A percentile compares a stretch with the other conserved stretches of the same genome.
phyloP scores from a whole-genome alignment of 73 alveolate species.

The Tetrahymena malaccensis region DNA sequence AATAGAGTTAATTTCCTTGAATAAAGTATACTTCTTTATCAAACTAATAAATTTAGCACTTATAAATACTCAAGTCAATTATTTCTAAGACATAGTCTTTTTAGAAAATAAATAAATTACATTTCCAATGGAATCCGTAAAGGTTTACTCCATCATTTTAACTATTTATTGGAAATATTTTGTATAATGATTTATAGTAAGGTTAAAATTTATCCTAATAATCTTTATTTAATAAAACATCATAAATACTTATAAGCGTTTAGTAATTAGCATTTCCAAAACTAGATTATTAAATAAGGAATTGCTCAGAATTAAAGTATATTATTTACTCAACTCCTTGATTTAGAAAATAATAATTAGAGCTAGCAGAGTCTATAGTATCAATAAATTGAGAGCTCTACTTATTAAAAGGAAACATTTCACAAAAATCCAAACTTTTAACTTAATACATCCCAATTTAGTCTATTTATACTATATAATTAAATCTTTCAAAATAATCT shows the following conservation, averaged over 20 bases:
- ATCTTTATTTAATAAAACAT: too few species aligned
- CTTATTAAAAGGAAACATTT: background rate
- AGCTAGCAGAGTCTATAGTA: background rate
- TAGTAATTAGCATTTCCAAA: background rate
- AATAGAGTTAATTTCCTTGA: background rate
- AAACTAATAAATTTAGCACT: background rate
- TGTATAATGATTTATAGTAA: background rate
- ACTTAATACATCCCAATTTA: background rate
- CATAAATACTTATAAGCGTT: background rate
- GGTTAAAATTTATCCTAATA: background rate
- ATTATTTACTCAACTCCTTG: background rate
- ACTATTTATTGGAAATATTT: background rate
- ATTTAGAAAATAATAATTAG: background rate
- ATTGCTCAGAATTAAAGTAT: background rate
- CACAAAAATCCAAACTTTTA: background rate
- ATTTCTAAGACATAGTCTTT: background rate
- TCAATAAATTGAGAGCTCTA: background rate
- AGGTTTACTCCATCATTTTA: background rate
- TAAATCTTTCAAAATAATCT: background rate
- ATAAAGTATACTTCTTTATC: background rate
- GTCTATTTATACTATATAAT: background rate
- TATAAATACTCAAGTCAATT: background rate
- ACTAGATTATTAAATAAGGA: background rate
- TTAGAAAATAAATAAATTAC: background rate
- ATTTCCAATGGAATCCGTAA: background rate